Percentiles rank a stretch among this genome's conserved stretches.
phyloP scores from a whole-genome alignment of 1,284 basidiomycete genomes.

The Taiwanofungus camphoratus region DNA sequence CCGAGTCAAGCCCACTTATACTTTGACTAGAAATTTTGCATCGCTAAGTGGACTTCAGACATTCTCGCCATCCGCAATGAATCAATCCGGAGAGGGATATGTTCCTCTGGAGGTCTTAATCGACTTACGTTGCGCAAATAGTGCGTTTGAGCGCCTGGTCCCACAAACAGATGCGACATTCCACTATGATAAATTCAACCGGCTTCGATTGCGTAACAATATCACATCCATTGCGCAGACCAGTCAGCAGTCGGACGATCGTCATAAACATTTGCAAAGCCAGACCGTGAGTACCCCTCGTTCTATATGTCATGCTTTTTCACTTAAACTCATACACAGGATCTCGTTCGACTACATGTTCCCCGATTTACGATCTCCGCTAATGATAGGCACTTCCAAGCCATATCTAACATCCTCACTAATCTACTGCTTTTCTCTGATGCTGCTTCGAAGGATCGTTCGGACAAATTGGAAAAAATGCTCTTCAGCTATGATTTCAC shows the following conservation, averaged over 20 bases:
- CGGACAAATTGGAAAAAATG: slow-evolving; percentile 78
- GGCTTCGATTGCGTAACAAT: slow-evolving; percentile 76
- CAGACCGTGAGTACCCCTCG: slow-evolving; percentile 56
- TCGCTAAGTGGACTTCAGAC: slow-evolving; percentile 69
- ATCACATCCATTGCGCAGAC: slow-evolving; percentile 43
- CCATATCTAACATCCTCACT: slow-evolving; percentile 85
- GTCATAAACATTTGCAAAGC: slow-evolving; percentile 67
- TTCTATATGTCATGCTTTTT: not conserved
- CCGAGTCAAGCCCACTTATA: not conserved
- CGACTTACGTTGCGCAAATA: slow-evolving; percentile 77
- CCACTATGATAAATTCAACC: slow-evolving; percentile 94
- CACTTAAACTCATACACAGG: slow-evolving; percentile 44
- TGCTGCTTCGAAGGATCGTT: slow-evolving; percentile 71
- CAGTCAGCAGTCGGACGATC: slow-evolving; percentile 31
- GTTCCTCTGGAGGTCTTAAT: slow-evolving; percentile 89
- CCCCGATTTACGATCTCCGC: slow-evolving; percentile 90
- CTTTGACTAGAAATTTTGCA: slow-evolving; percentile 23
- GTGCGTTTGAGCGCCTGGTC: slow-evolving; percentile 84
- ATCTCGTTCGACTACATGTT: slow-evolving; percentile 76
- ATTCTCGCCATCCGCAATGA: slow-evolving; percentile 67
- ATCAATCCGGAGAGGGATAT: slow-evolving; percentile 37
- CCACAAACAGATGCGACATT: slow-evolving; percentile 85
- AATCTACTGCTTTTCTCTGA: slow-evolving; percentile 88
- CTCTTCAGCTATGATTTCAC: slow-evolving; percentile 90
- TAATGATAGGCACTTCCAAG: slow-evolving; percentile 80